Base-by-base conservation (phyloP, 2,329 filamentous ascomycete genomes). In the Nemania sp. region DNA sequence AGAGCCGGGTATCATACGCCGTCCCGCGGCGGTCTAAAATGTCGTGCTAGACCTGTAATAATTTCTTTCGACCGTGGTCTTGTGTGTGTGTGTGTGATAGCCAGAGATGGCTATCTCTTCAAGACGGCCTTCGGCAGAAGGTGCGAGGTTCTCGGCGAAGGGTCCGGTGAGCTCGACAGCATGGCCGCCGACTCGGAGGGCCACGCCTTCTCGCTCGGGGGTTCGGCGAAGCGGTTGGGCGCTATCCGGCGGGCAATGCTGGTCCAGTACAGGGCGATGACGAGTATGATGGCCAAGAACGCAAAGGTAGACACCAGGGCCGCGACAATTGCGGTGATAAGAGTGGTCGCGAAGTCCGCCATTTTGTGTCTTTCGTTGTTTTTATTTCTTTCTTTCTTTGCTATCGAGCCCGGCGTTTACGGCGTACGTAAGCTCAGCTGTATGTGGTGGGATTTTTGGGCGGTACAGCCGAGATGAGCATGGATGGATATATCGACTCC, bases 151-250 rank as follows among this genome's bases (percentile, higher is more conserved):
- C 42, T 5, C 5, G 43, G 50, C 2, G 63, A 59, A 15, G 55
- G 20, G 1, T n/a, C 40, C 4, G 43, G 34, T 7, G 53, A 47
- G 10, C 29, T 6, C 34, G 56, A 51, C 12, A 57, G 17, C 15
- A 63, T 17, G 32, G 43, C 17, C n/a, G 25, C 25, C 11, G 57
- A 60, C 29, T 52, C 29, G 20, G 58, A 50, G 17, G 64, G 61
- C 64, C 64, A 65, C 4, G 57, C 15, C 47, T 65, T 65, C 53
- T 65, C 64, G 61, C 61, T 64, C 29, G 47, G n/a, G 12, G 63
- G 63, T 25, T 65, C 61, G 5, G 32, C 29, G 55, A 65, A 65
- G 47, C 61, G 64, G 55, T 64, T 63, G 17, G 63, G 63, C 18
- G 55, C 51, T 43, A 64, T 42, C 9, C 60, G 59, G 34, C 63